A percentile compares a stretch with the other conserved stretches of the same genome.
Evolutionary conservation across 306 rosid species (phyloP).

Genomic region (Vicia faba): DNA sequence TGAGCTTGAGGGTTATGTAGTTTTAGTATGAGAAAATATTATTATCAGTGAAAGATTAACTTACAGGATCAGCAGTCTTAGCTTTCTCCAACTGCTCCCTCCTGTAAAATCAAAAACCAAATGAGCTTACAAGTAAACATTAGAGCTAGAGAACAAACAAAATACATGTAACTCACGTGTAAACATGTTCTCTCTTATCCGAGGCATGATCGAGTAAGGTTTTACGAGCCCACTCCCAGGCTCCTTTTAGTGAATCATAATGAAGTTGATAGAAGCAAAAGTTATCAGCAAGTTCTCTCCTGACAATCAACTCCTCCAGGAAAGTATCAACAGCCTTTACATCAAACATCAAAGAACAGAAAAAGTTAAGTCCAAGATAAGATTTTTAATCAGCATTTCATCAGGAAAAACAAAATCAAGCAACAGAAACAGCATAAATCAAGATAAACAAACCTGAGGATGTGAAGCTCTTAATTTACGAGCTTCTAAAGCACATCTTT

Average conservation of each 20-base stretch:
- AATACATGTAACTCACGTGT: conserved; percentile 59
- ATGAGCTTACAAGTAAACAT: conserved; percentile 34
- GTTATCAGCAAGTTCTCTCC: conserved; percentile 93
- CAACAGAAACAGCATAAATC: neutral
- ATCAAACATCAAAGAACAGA: conserved; percentile 37
- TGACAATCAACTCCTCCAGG: conserved; percentile 84
- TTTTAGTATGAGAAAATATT: conserved; percentile 8
- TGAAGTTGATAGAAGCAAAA: conserved; percentile 85
- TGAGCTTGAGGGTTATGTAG: conserved; percentile 1
- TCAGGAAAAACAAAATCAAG: conserved; percentile 3
- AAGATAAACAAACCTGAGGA: conserved; percentile 64
- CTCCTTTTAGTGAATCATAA: conserved; percentile 84
- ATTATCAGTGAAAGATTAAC: conserved; percentile 25
- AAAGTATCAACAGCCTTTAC: conserved; percentile 77
- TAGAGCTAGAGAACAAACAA: conserved; percentile 10
- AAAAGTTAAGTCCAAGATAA: conserved; percentile 7
- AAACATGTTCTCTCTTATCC: conserved; percentile 71
- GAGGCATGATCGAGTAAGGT: conserved; percentile 81
- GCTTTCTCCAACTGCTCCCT: conserved; percentile 91
- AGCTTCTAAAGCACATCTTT: conserved; percentile 94
- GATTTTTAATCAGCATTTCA: neutral
- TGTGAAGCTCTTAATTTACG: conserved; percentile 47
- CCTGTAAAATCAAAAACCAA: conserved; percentile 48
- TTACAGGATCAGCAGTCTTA: conserved; percentile 84
- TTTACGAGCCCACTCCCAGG: conserved; percentile 98